Base-by-base conservation (phyloP, 2,329 filamentous ascomycete species). In the Phialophora chinensis region DNA sequence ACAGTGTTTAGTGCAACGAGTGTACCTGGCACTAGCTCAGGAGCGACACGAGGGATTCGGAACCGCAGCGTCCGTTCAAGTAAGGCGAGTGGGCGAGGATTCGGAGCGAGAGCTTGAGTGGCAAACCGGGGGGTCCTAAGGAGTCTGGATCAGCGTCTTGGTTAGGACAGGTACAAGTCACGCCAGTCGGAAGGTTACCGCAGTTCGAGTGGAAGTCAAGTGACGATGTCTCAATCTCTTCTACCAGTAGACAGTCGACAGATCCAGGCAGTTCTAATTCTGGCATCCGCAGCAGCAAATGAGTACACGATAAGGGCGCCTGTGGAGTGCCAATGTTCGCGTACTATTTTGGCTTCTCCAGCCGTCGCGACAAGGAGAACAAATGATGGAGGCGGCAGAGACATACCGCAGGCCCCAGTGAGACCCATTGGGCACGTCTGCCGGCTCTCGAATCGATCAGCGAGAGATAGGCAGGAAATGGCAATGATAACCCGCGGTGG, bases 141-240 rank as follows among this genome's bases (percentile, higher is more conserved):
- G 23, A 29, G 47, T 33, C 44, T 44, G 42, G 42, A 31, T 60
- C 57, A 50, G 31, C 42, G 7, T 29, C 20, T 60, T 20, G 29
- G 47, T 17, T 35, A 50, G 57, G 35, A 35, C 57, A 44, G 31
- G 29, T 60, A 29, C 38, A 20, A n/a, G 20, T 5, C 2, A 14
- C 27, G 12, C 57, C 38, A 60, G 57, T 60, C 57, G 57, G 57
- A 50, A 35, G 31, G 57, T 31, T 60, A 47, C 57, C 57, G 20
- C 42, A 20, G 27, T 8, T 60, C 17, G 47, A 31, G 31, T 14
- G 7, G 47, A n/a, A 23, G 27, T n/a, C 42, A 31, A 50, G 42
- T 44, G 57, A 47, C 17, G 42, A n/a, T 60, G 57, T 60, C 57
- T 60, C 57, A 60, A 14, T 14, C 42, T 42, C 14, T 47, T 49